Conservation (phyloP, 768 basidiomycete genomes). For the Rhodosporidiobolus odoratus region DNA sequence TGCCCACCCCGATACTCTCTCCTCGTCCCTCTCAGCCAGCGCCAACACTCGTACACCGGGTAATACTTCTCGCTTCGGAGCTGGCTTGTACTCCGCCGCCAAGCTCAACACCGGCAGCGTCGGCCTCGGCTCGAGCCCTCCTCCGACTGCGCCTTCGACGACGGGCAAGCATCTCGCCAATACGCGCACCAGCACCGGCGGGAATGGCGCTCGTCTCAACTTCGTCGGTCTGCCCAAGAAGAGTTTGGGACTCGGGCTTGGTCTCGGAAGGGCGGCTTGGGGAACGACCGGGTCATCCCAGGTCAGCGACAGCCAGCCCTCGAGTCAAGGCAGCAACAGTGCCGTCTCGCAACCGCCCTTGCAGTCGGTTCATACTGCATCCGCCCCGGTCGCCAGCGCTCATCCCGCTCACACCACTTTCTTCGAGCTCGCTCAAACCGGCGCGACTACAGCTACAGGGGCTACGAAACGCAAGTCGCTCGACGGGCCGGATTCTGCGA, state of each 20-base stretch:
- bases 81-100: slow-evolving; percentile 23
- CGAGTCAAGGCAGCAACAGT: background rate
- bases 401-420: background rate
- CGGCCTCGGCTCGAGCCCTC: slow-evolving; percentile 29
- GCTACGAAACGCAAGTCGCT: slow-evolving; percentile 36
- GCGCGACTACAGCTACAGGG: slow-evolving; percentile 8
- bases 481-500: slow-evolving; percentile 7
- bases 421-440: slow-evolving; percentile 1
- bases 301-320: slow-evolving; percentile 11
- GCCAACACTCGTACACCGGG: slow-evolving; percentile 28
- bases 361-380: background rate
- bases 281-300: background rate
- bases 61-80: slow-evolving; percentile 13
- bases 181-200: slow-evolving; percentile 18
- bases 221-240: slow-evolving; percentile 37
- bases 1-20: background rate
- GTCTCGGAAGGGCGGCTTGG: slow-evolving; percentile 2
- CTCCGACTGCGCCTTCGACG: slow-evolving; percentile 1
- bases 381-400: background rate
- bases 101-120: slow-evolving; percentile 17
- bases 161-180: background rate
- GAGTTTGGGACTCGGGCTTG: slow-evolving; percentile 25
- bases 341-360: background rate
- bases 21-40: slow-evolving; percentile 16
- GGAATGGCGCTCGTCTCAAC: slow-evolving; percentile 26